These are phyloP conservation scores for Ogataea pini DNA, from an alignment of 805 yeast genomes.

Conservation along the genomic window DNA sequence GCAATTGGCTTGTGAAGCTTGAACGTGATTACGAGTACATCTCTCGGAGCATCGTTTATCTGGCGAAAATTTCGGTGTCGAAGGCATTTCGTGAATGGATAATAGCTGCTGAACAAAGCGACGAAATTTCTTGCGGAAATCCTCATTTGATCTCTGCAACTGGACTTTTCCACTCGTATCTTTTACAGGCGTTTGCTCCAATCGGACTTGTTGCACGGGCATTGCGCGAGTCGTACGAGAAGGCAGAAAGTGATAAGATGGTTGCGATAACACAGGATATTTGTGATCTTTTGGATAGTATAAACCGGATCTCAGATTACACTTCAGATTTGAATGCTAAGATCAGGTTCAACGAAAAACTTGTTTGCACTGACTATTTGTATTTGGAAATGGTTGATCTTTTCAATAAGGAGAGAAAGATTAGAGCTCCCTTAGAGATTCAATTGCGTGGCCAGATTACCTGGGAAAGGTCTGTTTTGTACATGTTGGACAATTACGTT, in stretches of 20 bases:
- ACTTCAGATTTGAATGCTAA: slow-evolving; percentile 35
- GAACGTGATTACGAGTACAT: slow-evolving; percentile 29
- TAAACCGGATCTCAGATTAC: slow-evolving; percentile 32
- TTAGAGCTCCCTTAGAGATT: slow-evolving; percentile 28
- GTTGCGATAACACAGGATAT: slow-evolving; percentile 21
- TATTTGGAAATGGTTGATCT: slow-evolving; percentile 35
- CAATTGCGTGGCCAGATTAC: slow-evolving; percentile 32
- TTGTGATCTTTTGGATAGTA: slow-evolving; percentile 19
- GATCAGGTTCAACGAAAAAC: slow-evolving; percentile 31
- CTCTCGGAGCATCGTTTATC: slow-evolving; percentile 32
- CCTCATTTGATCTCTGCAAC: slow-evolving; percentile 30
- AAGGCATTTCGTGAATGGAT: slow-evolving; percentile 31
- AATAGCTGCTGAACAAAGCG: slow-evolving; percentile 18
- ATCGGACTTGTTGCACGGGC: slow-evolving; percentile 28
- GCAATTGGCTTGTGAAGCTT: slow-evolving; percentile 30
- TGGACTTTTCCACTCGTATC: slow-evolving; percentile 34
- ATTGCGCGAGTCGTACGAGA: slow-evolving; percentile 26
- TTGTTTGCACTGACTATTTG: slow-evolving; percentile 33
- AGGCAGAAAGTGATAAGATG: slow-evolving; percentile 17
- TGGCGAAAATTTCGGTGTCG: slow-evolving; percentile 31
- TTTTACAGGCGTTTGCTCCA: slow-evolving; percentile 34
- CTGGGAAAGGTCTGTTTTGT: slow-evolving; percentile 44
- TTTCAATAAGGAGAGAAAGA: slow-evolving; percentile 28
- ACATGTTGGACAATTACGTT: slow-evolving; percentile 40
- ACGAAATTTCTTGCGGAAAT: slow-evolving; percentile 23